Evolutionary conservation across 352 stramenopile species (phyloP).

Genomic region (Pythium phragmitis): DNA sequence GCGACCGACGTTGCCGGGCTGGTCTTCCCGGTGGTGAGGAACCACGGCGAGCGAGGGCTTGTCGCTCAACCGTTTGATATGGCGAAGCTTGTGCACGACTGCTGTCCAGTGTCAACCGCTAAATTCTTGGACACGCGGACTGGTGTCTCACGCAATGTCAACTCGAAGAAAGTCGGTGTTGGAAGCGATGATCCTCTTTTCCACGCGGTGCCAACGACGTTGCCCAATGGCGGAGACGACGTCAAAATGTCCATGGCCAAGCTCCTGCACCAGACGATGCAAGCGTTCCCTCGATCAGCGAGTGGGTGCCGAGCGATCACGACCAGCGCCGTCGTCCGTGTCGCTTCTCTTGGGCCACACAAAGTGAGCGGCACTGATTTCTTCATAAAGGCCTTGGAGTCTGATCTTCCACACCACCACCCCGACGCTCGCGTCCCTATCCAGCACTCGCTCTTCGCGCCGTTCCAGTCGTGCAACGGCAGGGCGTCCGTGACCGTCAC

Average conservation of each 20-base stretch:
- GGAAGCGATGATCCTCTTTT: conserved; percentile 20
- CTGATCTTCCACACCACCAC: conserved; percentile 16
- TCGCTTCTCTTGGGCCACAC: not conserved
- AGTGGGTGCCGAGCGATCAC: conserved; percentile 10
- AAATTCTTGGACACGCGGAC: conserved; percentile 77
- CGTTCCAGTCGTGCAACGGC: conserved; percentile 23
- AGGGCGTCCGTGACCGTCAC: conserved; percentile 38
- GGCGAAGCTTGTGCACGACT: conserved; percentile 53
- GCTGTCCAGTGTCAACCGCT: conserved; percentile 49
- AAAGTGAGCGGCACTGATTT: not conserved
- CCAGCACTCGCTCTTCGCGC: conserved; percentile 12
- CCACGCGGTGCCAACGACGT: conserved; percentile 12
- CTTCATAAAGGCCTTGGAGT: not conserved
- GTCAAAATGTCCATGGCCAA: not conserved
- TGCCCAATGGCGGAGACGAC: not conserved
- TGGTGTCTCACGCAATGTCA: conserved; percentile 29
- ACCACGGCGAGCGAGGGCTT: not conserved
- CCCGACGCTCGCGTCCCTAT: conserved; percentile 10
- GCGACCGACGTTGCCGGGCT: conserved; percentile 62
- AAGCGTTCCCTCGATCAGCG: conserved; percentile 22
- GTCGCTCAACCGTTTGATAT: conserved; percentile 45
- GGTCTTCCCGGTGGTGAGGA: conserved; percentile 40
- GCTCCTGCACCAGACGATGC: conserved; percentile 11
- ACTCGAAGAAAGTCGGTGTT: conserved; percentile 1
- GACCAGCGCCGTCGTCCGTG: conserved; percentile 7